phyloP scores from a whole-genome alignment of 1,139 yeast species.

The Yamadazyma oceani region DNA sequence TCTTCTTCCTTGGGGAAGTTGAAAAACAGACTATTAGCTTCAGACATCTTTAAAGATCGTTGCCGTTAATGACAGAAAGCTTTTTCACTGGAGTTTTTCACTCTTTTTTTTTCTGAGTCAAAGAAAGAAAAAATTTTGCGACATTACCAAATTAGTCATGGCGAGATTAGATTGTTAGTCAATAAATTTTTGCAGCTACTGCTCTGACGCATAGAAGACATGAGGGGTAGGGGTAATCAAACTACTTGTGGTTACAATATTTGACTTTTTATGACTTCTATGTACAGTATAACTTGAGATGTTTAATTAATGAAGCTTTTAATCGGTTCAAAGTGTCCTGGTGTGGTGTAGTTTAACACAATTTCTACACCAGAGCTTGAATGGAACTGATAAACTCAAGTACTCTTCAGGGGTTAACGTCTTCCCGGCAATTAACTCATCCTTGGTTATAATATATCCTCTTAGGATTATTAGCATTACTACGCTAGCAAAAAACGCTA shows the following conservation, averaged over 20 bases:
- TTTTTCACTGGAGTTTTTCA: not conserved
- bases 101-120: too few relatives aligned
- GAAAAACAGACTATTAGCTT: slow-evolving; percentile 32
- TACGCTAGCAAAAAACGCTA: slow-evolving; percentile 39
- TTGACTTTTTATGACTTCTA: too few relatives aligned
- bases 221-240: too few relatives aligned
- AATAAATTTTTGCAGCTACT: too few relatives aligned
- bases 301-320: too few relatives aligned
- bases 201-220: too few relatives aligned
- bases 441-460: slow-evolving; percentile 37
- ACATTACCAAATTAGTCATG: too few relatives aligned
- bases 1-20: slow-evolving; percentile 90
- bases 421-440: not conserved
- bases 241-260: too few relatives aligned
- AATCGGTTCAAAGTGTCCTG: not conserved
- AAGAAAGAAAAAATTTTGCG: too few relatives aligned
- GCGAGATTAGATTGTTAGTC: too few relatives aligned
- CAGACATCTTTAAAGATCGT: slow-evolving; percentile 25
- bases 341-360: not conserved
- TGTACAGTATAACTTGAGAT: too few relatives aligned
- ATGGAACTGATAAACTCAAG: not conserved
- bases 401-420: not conserved
- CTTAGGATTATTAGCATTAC: slow-evolving; percentile 31
- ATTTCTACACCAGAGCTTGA: not conserved
- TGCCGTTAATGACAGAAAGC: too few relatives aligned